Conservation (phyloP, 2,329 filamentous ascomycete species). For the Hawksworthiomyces lignivorus region DNA sequence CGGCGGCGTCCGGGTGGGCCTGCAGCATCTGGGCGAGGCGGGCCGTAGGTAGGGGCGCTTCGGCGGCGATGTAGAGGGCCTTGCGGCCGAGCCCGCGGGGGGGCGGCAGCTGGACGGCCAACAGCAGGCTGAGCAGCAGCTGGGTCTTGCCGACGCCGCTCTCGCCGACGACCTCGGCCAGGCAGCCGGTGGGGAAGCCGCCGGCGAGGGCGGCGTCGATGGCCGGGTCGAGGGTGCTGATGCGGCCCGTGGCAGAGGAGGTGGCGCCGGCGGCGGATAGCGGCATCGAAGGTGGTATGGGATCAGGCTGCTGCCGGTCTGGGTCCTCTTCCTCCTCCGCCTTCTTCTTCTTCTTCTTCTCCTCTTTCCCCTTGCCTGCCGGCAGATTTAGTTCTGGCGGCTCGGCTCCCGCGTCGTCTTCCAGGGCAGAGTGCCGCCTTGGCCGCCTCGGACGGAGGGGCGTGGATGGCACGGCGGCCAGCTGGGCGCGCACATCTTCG, state of each 20-base stretch:
- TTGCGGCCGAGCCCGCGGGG: slow-evolving; percentile 63
- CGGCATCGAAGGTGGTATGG: slow-evolving; percentile 30
- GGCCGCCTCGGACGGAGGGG: too few species aligned
- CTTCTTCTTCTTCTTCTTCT: background rate
- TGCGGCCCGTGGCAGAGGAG: too few species aligned
- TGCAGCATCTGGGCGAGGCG: slow-evolving; percentile 74
- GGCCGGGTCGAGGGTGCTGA: slow-evolving; percentile 71
- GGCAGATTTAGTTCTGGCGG: too few species aligned
- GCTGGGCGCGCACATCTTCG: slow-evolving; percentile 9
- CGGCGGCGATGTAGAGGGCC: slow-evolving; percentile 92
- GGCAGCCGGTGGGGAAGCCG: slow-evolving; percentile 70
- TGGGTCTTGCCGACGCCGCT: slow-evolving; percentile 95
- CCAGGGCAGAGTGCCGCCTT: too few species aligned
- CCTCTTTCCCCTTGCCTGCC: slow-evolving; percentile 16
- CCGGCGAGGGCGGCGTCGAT: slow-evolving; percentile 72
- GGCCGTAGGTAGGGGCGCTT: slow-evolving; percentile 73
- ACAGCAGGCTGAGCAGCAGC: slow-evolving; percentile 75
- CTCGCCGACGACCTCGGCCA: slow-evolving; percentile 89
- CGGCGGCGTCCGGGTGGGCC: slow-evolving; percentile 45
- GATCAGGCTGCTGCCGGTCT: background rate
- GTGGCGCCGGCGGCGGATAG: too few species aligned
- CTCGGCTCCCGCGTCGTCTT: too few species aligned
- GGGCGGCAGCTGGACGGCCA: slow-evolving; percentile 73
- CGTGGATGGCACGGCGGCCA: slow-evolving; percentile 53
- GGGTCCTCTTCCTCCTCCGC: slow-evolving; percentile 1